A percentile compares a stretch with the other conserved stretches of the same genome.
Evolutionary conservation across 1,139 yeast genomes (phyloP).

Genomic region (Kodamaea alishanica): DNA sequence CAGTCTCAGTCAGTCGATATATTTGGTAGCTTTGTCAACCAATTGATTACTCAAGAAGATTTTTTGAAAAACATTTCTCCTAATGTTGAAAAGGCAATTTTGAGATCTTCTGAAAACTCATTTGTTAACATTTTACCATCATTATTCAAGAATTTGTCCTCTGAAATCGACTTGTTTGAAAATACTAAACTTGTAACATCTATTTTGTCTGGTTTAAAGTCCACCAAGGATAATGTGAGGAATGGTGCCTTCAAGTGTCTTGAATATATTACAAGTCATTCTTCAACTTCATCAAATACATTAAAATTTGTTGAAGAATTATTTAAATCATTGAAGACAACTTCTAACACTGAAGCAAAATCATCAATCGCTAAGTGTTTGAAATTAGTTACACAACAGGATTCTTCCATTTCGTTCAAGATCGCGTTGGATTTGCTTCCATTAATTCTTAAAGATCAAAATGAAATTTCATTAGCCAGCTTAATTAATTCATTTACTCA

Average conservation of each 20-base stretch:
- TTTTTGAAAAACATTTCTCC: conserved; percentile 50
- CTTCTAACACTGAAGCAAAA: conserved; percentile 70
- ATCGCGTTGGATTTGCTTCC: conserved; percentile 47
- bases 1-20: conserved; percentile 18
- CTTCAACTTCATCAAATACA: conserved; percentile 16
- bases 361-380: conserved; percentile 19
- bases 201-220: conserved; percentile 62
- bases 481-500: conserved; percentile 49
- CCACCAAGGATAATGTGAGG: conserved; percentile 66
- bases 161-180: conserved; percentile 22
- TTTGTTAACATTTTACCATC: conserved; percentile 52
- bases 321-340: conserved; percentile 53
- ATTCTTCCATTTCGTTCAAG: conserved; percentile 17
- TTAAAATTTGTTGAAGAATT: conserved; percentile 46
- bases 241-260: conserved; percentile 48
- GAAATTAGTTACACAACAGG: conserved; percentile 9
- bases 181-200: conserved; percentile 55
- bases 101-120: conserved; percentile 78
- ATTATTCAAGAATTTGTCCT: conserved; percentile 37
- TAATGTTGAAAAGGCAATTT: conserved; percentile 66
- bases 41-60: conserved; percentile 40
- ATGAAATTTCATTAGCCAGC: conserved; percentile 57
- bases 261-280: conserved; percentile 18
- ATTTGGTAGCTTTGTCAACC: conserved; percentile 40
- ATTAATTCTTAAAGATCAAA: conserved; percentile 65